Conservation (phyloP, 768 basidiomycete species). For the Tricholomella constricta region DNA sequence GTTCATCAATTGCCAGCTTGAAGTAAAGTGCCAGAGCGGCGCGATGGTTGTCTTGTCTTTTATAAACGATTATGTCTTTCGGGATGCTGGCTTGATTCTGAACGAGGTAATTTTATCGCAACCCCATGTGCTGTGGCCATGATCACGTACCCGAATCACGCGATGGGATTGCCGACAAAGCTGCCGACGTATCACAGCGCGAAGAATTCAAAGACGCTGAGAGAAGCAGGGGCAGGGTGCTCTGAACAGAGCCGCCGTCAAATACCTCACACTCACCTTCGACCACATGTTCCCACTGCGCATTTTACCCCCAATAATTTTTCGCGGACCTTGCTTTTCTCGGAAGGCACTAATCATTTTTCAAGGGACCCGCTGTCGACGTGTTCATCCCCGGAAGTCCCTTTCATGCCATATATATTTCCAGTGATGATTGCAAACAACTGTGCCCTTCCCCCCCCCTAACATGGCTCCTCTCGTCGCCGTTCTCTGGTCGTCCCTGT, state of each 20-base stretch:
- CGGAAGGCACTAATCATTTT: constrained; percentile 4
- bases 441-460: constrained; percentile 2
- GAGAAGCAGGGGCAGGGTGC: not conserved
- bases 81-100: not conserved
- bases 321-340: not conserved
- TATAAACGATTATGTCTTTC: not conserved
- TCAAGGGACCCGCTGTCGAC: constrained; percentile 14
- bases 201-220: not conserved
- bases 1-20: not conserved
- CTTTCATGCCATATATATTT: constrained; percentile 12
- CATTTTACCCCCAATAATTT: constrained; percentile 8
- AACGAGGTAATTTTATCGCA: not conserved
- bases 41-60: too few relatives aligned
- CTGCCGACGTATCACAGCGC: not conserved
- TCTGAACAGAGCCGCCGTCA: constrained; percentile 8
- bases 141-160: not conserved
- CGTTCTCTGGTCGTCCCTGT: constrained; percentile 8
- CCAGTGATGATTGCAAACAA: not conserved
- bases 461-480: constrained; percentile 15
- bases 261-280: not conserved
- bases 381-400: constrained; percentile 15
- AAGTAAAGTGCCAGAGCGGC: too few relatives aligned
- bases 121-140: not conserved
- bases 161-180: not conserved
- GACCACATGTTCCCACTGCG: constrained; percentile 5